Conservation (phyloP, 2,329 filamentous ascomycete species). For the Plectosphaerella plurivora region DNA sequence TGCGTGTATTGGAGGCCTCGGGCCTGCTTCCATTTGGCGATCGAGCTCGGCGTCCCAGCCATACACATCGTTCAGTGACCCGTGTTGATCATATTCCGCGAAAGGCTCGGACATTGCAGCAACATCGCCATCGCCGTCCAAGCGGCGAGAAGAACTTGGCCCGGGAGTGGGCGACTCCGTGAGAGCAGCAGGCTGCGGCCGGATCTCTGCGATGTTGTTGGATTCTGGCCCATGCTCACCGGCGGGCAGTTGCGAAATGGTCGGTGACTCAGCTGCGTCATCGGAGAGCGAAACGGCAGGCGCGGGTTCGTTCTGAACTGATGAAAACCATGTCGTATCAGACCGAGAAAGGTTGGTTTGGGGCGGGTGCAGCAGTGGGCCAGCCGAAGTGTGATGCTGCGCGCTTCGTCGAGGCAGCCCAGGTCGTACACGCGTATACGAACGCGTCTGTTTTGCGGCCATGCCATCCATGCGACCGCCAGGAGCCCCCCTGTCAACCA, state of each 20-base stretch:
- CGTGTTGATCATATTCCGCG: constrained; percentile 18
- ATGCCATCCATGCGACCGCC: constrained; percentile 31
- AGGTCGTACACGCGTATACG: constrained; percentile 15
- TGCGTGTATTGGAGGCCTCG: background rate
- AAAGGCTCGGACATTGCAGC: constrained; percentile 20
- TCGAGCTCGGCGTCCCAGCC: constrained; percentile 51
- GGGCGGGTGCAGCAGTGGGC: background rate
- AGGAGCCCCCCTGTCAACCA: constrained; percentile 12
- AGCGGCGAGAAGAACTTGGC: constrained; percentile 11
- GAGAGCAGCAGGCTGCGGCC: constrained; percentile 1
- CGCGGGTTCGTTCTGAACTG: background rate
- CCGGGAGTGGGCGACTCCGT: background rate
- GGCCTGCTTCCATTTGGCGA: constrained; percentile 12
- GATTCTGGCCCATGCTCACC: background rate
- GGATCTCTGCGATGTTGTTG: background rate
- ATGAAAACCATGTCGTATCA: background rate
- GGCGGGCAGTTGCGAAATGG: no score
- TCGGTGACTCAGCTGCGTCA: no score
- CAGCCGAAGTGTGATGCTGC: background rate
- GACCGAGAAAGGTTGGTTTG: background rate
- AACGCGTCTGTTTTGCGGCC: constrained; percentile 41
- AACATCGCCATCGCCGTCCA: constrained; percentile 22
- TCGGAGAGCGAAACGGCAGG: background rate
- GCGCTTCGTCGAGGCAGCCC: constrained; percentile 14
- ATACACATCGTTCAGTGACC: constrained; percentile 37